Conservation (phyloP, 768 basidiomycete species). For the Leccinum boreale region DNA sequence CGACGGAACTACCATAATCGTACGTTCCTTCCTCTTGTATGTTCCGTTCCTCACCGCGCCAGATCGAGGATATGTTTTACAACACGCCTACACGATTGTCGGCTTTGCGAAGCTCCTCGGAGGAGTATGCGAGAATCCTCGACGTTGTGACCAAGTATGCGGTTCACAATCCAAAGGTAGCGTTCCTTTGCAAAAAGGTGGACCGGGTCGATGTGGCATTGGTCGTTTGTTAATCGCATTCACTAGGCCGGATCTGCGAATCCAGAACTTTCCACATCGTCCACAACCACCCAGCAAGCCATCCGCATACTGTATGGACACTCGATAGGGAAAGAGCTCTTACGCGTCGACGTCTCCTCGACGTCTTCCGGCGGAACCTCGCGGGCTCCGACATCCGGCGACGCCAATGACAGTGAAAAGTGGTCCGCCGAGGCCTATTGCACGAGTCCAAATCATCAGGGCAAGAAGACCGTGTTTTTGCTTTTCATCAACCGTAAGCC, state of each 20-base stretch:
- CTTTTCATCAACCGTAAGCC: slow-evolving; percentile 92
- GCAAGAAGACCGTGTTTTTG: slow-evolving; percentile 79
- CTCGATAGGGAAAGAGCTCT: slow-evolving; percentile 72
- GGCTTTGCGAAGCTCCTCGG: slow-evolving; percentile 78
- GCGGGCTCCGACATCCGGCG: slow-evolving; percentile 12
- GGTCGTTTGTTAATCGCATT: slow-evolving; percentile 1
- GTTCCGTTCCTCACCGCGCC: slow-evolving; percentile 1
- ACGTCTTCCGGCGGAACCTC: slow-evolving; percentile 21
- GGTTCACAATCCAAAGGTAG: slow-evolving; percentile 83
- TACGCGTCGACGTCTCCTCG: slow-evolving; percentile 41
- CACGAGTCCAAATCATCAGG: slow-evolving; percentile 86
- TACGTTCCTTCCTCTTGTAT: slow-evolving; percentile 33
- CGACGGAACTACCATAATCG: slow-evolving; percentile 87
- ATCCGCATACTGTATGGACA: slow-evolving; percentile 84
- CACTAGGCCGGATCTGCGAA: slow-evolving; percentile 63
- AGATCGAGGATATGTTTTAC: slow-evolving; percentile 97
- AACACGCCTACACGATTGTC: slow-evolving; percentile 87
- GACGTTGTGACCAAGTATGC: slow-evolving; percentile 94
- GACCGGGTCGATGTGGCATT: background rate
- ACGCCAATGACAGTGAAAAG: slow-evolving; percentile 37
- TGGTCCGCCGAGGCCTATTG: slow-evolving; percentile 78
- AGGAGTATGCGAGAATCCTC: slow-evolving; percentile 89
- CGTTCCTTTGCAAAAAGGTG: slow-evolving; percentile 93
- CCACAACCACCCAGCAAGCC: slow-evolving; percentile 58
- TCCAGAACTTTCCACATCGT: slow-evolving; percentile 81